Evolutionary conservation across 306 rosid genomes (phyloP), one percentile per base, ranked within the genome.

Genomic region (Carpinus viminea): DNA sequence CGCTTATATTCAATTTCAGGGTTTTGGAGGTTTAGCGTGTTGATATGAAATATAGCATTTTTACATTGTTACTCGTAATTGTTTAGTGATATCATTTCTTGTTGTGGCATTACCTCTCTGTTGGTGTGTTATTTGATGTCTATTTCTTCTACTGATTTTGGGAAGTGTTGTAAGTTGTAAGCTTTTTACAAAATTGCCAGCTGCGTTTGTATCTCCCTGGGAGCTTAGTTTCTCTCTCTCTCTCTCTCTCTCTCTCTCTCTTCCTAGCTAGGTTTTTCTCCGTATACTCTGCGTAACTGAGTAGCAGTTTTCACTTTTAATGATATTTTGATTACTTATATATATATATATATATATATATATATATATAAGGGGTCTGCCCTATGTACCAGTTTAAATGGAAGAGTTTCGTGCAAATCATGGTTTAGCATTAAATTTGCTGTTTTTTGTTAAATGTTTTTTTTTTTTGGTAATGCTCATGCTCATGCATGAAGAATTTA

Each of bases 1-100:
- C n/a, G 12, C 75, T 7, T 45, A 0, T 8, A 64, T 74, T 5
- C 48, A 41, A 68, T 52, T 59, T 31, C 45, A 50, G 78, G 74
- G 66, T 81, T 73, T 11, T 48, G 43, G 11, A 74, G 74, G 12
- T 68, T 66, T 34, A 48, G 66, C 7, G 51, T 36, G 62, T 72
- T 64, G 45, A 62, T 15, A 34, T 62, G 45, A 62, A 62, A 31
- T 62, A 36, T 36, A 65, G 47, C 28, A 62, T 18, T 26, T 31
- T 41, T 4, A 17, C 48, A 8, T 41, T 38, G 16, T 10, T 38
- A 36, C n/a, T 17, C 50, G 38, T 36, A 21, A 66, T 17, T 38
- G 2, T 41, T 10, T 9, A 38, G 10, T 41, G 41, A 15, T 66
- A 38, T 16, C 8, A 31, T 65, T 65, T 38, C 12, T 16, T 36